Percentiles rank a stretch among this genome's conserved stretches.
Evolutionary conservation across 805 yeast genomes (phyloP).

Genomic region (Brettanomyces custersianus): DNA sequence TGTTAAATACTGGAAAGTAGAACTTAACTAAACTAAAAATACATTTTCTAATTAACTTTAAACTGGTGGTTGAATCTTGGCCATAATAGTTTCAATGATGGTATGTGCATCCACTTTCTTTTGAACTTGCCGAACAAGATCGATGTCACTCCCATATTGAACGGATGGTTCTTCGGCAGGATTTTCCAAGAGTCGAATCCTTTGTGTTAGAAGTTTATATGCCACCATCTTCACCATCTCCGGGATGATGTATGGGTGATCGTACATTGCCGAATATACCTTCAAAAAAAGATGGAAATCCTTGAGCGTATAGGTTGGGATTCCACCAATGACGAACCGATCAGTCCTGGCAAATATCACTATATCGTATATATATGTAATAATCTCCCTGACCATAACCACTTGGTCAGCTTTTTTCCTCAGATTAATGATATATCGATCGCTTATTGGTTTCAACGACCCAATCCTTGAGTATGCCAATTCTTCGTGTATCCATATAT

Average conservation of each 20-base stretch:
- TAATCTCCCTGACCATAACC: slow-evolving; percentile 27
- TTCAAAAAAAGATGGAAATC: slow-evolving; percentile 34
- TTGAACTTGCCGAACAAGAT: slow-evolving; percentile 31
- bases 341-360: slow-evolving; percentile 44
- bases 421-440: background rate
- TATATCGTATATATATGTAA: slow-evolving; percentile 48
- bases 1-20: slow-evolving; percentile 62
- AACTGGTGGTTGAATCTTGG: slow-evolving; percentile 43
- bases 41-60: slow-evolving; percentile 12
- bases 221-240: slow-evolving; percentile 42
- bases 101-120: slow-evolving; percentile 36
- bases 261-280: slow-evolving; percentile 34
- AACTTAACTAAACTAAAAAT: slow-evolving; percentile 3
- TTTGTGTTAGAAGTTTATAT: slow-evolving; percentile 38
- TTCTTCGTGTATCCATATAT: slow-evolving; percentile 1
- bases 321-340: slow-evolving; percentile 43
- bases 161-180: slow-evolving; percentile 43
- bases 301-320: slow-evolving; percentile 35
- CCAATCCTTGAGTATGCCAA: background rate
- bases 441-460: background rate
- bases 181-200: slow-evolving; percentile 23
- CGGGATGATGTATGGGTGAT: slow-evolving; percentile 40
- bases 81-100: slow-evolving; percentile 43
- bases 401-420: background rate
- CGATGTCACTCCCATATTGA: slow-evolving; percentile 47